These are phyloP conservation scores for Lipomyces oligophaga DNA, from an alignment of 805 yeast genomes.

Conservation along the genomic window DNA sequence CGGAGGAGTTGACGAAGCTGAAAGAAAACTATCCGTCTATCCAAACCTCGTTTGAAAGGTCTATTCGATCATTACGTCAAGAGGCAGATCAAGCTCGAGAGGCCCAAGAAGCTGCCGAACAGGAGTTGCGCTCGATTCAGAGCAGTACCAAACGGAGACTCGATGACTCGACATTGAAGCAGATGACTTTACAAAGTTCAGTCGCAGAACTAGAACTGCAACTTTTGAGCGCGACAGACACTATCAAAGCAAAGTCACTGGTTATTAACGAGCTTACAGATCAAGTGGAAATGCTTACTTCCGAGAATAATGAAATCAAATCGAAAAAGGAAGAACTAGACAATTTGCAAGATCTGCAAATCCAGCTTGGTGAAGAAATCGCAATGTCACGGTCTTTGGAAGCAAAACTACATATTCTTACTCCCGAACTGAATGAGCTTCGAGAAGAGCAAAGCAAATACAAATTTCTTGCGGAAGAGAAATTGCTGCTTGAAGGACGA, in stretches of 20 bases:
- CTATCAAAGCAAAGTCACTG: constrained; percentile 27
- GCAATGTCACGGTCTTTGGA: constrained; percentile 49
- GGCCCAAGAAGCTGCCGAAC: constrained; percentile 31
- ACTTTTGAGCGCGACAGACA: constrained; percentile 28
- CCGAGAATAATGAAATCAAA: constrained; percentile 20
- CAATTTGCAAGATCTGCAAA: constrained; percentile 13
- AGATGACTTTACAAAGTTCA: constrained; percentile 29
- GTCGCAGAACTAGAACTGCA: constrained; percentile 36
- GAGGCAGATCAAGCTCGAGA: constrained; percentile 35
- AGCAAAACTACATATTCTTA: constrained; percentile 50
- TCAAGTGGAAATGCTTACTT: constrained; percentile 33
- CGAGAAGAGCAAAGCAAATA: constrained; percentile 46
- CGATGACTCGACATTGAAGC: constrained; percentile 24
- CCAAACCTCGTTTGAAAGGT: constrained; percentile 33
- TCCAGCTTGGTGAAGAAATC: constrained; percentile 40
- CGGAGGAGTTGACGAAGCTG: constrained; percentile 32
- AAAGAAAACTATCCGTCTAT: constrained; percentile 32
- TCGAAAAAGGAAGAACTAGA: constrained; percentile 12
- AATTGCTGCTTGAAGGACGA: constrained; percentile 42
- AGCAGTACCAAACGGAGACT: constrained; percentile 27
- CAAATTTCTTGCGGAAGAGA: constrained; percentile 57
- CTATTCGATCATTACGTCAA: constrained; percentile 40
- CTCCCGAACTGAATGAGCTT: constrained; percentile 49
- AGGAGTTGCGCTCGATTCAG: constrained; percentile 20
- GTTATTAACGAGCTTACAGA: constrained; percentile 36